Evolutionary conservation across 768 basidiomycete genomes (phyloP).

Genomic region (Mycena galopus): DNA sequence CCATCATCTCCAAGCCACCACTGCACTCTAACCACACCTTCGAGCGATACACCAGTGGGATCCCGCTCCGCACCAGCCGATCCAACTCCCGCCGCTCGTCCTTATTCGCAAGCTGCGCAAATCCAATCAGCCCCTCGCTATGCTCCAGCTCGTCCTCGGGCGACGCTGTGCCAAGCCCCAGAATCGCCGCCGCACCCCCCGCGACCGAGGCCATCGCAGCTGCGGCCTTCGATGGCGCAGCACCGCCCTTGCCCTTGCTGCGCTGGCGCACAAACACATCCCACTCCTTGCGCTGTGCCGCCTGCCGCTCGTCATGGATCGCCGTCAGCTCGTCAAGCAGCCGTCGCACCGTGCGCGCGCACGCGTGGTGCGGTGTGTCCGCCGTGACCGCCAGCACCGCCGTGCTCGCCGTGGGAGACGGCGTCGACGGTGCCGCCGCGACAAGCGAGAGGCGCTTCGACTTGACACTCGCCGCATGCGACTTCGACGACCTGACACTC

Average conservation of each 20-base stretch:
- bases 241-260: conserved; percentile 55
- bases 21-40: conserved; percentile 96
- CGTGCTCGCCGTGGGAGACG: conserved; percentile 13
- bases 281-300: conserved; percentile 82
- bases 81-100: conserved; percentile 87
- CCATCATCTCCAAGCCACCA: conserved; percentile 90
- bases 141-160: conserved; percentile 85
- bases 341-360: conserved; percentile 78
- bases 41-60: conserved; percentile 88
- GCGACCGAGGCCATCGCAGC: conserved; percentile 43
- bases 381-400: conserved; percentile 67
- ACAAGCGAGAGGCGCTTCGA: conserved; percentile 58
- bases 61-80: conserved; percentile 83
- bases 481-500: conserved; percentile 22
- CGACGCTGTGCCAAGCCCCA: conserved; percentile 73
- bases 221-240: conserved; percentile 43
- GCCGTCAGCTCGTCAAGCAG: conserved; percentile 82
- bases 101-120: conserved; percentile 89
- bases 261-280: conserved; percentile 86
- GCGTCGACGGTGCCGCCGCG: background rate
- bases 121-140: conserved; percentile 89
- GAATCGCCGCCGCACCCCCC: conserved; percentile 71
- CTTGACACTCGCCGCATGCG: conserved; percentile 38
- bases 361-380: conserved; percentile 80
- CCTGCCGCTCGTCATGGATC: conserved; percentile 87